Conservation (phyloP, 78 protist genomes). For the Capsaspora owczarzaki region DNA sequence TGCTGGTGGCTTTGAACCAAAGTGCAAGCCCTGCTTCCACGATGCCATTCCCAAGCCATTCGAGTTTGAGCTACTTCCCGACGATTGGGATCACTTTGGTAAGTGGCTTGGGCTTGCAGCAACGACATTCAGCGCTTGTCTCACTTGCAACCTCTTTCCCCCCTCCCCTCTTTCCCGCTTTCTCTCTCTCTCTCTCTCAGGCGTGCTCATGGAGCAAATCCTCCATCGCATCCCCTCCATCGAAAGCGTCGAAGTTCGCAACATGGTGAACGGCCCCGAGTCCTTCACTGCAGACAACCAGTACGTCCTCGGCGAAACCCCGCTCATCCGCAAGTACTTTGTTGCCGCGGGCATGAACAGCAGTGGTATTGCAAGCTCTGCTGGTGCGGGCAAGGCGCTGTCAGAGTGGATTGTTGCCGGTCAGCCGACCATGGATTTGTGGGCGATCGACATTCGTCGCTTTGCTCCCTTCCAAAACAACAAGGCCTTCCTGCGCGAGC, state of each 20-base stretch:
- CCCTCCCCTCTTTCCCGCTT: not conserved
- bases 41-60: not conserved
- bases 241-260: not conserved
- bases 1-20: constrained; percentile 34
- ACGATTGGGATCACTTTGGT: not conserved
- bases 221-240: not conserved
- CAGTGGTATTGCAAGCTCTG: constrained; percentile 29
- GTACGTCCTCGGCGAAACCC: constrained; percentile 26
- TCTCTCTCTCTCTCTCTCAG: not conserved
- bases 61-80: not conserved
- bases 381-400: constrained; percentile 29
- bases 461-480: not conserved
- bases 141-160: not conserved
- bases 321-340: constrained; percentile 21
- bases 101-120: no score
- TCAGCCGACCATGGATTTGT: constrained; percentile 20
- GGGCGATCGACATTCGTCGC: constrained; percentile 2
- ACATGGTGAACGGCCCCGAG: constrained; percentile 34
- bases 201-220: not conserved
- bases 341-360: constrained; percentile 49
- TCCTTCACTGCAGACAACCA: constrained; percentile 36
- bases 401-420: constrained; percentile 25
- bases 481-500: not conserved
- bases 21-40: constrained; percentile 1
- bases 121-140: no score